phyloP scores from a whole-genome alignment of 805 yeast genomes.

The Suhomyces kilbournensis region DNA sequence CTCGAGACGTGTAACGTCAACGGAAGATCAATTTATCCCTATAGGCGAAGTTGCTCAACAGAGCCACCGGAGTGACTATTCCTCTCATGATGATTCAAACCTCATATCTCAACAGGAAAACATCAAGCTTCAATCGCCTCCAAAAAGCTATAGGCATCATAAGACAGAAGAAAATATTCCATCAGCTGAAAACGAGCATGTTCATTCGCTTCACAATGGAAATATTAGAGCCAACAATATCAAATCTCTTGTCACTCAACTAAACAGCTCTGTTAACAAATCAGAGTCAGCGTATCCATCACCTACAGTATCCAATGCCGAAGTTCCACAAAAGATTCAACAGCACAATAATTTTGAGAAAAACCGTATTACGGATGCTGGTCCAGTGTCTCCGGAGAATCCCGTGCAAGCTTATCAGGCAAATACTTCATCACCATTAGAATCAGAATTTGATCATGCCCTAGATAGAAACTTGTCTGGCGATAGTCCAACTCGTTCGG shows the following conservation, averaged over 20 bases:
- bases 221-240: neutral
- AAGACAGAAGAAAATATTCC: neutral
- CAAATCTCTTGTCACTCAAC: neutral
- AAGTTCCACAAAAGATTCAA: neutral
- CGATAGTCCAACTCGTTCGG: neutral
- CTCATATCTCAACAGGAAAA: neutral
- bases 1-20: neutral
- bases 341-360: neutral
- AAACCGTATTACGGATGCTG: neutral
- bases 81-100: neutral
- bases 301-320: slow-evolving; percentile 3
- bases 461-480: neutral
- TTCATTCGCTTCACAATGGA: neutral
- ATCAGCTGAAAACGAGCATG: neutral
- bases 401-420: neutral
- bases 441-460: neutral
- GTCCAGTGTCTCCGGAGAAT: neutral
- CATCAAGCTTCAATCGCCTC: slow-evolving; percentile 4
- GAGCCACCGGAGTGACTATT: neutral
- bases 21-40: neutral
- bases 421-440: neutral
- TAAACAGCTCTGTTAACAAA: neutral
- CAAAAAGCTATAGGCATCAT: slow-evolving; percentile 8
- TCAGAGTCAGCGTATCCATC: slow-evolving; percentile 6
- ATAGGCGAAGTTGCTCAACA: neutral